Conservation (phyloP, 805 yeast genomes). For the Diddensiella santjacobensis region DNA sequence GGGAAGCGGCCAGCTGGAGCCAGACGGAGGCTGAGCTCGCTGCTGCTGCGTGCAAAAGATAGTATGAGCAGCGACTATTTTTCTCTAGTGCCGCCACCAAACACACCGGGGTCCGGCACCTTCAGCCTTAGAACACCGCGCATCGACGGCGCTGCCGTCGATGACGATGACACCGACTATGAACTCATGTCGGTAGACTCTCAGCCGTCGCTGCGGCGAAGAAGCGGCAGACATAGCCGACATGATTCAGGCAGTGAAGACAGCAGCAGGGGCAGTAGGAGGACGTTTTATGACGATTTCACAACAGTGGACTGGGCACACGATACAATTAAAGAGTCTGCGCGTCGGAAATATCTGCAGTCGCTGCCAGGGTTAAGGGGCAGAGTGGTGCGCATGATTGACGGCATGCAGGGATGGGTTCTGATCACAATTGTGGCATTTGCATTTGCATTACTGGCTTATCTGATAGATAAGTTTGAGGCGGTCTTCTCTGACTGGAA, state of each 20-base stretch:
- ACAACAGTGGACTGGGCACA: conserved; percentile 60
- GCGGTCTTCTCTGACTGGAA: conserved; percentile 47
- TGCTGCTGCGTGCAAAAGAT: neutral
- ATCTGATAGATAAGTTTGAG: conserved; percentile 46
- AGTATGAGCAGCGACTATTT: neutral
- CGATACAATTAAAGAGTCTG: conserved; percentile 44
- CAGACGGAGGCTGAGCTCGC: neutral
- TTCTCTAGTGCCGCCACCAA: neutral
- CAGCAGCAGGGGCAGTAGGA: neutral
- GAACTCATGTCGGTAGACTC: neutral
- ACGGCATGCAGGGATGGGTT: conserved; percentile 47
- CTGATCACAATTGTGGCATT: conserved; percentile 46
- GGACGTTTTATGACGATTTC: conserved; percentile 50
- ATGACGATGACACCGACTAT: neutral
- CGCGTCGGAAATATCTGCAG: conserved; percentile 39
- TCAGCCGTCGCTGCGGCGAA: neutral
- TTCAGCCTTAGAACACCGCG: conserved; percentile 6
- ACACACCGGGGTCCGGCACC: neutral
- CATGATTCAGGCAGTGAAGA: neutral
- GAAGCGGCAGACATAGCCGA: neutral
- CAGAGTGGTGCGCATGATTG: conserved; percentile 32
- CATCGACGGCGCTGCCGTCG: neutral
- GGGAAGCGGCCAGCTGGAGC: neutral
- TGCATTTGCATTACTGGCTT: conserved; percentile 48
- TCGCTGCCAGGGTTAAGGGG: conserved; percentile 35